phyloP scores from a whole-genome alignment of 495 filamentous ascomycete species.

The Hypoxylon fuscum region DNA sequence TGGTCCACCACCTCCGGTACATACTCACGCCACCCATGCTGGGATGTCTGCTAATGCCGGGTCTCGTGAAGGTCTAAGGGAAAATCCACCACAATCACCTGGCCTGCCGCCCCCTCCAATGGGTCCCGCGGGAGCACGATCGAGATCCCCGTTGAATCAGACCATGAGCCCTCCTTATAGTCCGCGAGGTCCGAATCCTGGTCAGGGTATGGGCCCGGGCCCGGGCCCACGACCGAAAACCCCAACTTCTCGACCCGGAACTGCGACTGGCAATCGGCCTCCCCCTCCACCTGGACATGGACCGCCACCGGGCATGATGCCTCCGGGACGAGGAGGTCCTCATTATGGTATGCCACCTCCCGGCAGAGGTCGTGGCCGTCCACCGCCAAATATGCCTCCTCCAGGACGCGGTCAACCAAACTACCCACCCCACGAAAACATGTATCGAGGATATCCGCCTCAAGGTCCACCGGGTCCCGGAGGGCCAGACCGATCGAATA shows the following conservation, averaged over 20 bases:
- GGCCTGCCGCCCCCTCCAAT: conserved; percentile 47
- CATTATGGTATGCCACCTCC: conserved; percentile 42
- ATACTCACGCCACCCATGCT: conserved; percentile 54
- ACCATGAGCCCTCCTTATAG: conserved; percentile 25
- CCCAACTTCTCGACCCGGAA: conserved; percentile 41
- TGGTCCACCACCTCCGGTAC: conserved; percentile 51
- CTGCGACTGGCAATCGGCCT: conserved; percentile 38
- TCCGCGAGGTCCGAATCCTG: conserved; percentile 37
- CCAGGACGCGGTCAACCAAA: conserved; percentile 36
- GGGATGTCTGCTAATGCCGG: conserved; percentile 61
- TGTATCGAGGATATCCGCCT: conserved; percentile 39
- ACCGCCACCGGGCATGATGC: conserved; percentile 31
- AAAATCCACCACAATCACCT: conserved; percentile 41
- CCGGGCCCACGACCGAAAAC: conserved; percentile 34
- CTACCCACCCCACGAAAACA: conserved; percentile 36
- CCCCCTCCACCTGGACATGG: conserved; percentile 37
- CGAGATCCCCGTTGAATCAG: conserved; percentile 49
- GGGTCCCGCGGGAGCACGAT: conserved; percentile 42
- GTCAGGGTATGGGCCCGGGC: conserved; percentile 14
- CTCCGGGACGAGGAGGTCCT: conserved; percentile 41
- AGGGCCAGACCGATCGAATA: conserved; percentile 29
- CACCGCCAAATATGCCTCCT: conserved; percentile 44
- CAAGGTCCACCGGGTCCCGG: conserved; percentile 27
- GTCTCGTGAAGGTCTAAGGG: conserved; percentile 59
- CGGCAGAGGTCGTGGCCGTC: conserved; percentile 47